phyloP scores from a whole-genome alignment of 2,329 filamentous ascomycete genomes.

The Coleophoma eucalyptorum region DNA sequence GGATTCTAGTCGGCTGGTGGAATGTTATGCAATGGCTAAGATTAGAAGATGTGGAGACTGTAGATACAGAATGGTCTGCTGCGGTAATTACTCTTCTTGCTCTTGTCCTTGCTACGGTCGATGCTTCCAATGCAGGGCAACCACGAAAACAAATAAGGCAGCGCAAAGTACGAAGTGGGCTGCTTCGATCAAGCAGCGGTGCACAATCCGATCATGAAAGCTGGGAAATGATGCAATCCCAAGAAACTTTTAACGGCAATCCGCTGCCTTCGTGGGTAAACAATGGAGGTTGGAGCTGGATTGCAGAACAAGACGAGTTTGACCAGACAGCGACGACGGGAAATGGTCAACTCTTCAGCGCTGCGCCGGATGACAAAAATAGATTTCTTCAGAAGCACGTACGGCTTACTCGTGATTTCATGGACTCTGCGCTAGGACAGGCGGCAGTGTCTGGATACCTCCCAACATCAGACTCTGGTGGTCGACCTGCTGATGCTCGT shows the following conservation, averaged over 20 bases:
- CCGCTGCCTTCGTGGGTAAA: conserved; percentile 53
- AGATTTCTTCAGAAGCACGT: conserved; percentile 49
- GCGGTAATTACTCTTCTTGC: conserved; percentile 60
- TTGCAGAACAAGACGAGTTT: conserved; percentile 50
- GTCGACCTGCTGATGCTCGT: conserved; percentile 50
- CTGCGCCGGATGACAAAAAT: conserved; percentile 43
- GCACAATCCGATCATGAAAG: conserved; percentile 31
- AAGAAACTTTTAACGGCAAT: conserved; percentile 31
- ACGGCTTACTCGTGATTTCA: conserved; percentile 60
- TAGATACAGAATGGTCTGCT: conserved; percentile 66
- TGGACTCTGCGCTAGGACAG: conserved; percentile 54
- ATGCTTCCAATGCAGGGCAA: conserved; percentile 26
- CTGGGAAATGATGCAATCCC: conserved; percentile 42
- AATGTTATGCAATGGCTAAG: conserved; percentile 68
- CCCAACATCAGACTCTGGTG: conserved; percentile 50
- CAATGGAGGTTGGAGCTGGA: conserved; percentile 67
- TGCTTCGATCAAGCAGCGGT: conserved; percentile 46
- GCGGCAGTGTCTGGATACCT: conserved; percentile 58
- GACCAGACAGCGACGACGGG: conserved; percentile 12
- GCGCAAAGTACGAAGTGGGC: conserved; percentile 32
- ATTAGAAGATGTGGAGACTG: conserved; percentile 38
- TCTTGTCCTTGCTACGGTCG: conserved; percentile 58
- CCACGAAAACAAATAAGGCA: conserved; percentile 29
- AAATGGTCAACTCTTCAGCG: conserved; percentile 13
- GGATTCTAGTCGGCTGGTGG: conserved; percentile 68